A percentile compares a stretch with the other conserved stretches of the same genome.
These are phyloP conservation scores for Xylaria scruposa DNA, from an alignment of 495 filamentous ascomycete species.

Conservation along the genomic window DNA sequence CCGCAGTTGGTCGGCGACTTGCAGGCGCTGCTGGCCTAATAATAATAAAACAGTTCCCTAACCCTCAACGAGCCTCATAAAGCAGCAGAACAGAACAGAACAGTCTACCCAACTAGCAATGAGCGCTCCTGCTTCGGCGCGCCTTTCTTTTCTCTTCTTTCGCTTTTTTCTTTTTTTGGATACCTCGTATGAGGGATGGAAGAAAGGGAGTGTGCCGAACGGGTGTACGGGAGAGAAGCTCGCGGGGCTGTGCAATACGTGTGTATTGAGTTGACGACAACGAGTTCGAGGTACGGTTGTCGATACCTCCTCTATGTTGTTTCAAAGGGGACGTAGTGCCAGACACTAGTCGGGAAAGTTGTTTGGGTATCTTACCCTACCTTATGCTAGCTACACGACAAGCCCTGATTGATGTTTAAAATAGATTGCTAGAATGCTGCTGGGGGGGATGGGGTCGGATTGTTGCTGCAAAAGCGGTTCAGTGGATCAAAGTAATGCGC, in stretches of 20 bases:
- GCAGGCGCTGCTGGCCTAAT: not conserved
- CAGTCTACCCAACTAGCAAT: not conserved
- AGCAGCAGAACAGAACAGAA: not conserved
- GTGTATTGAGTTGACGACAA: conserved; percentile 8
- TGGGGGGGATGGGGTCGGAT: conserved; percentile 5
- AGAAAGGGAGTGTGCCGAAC: not conserved
- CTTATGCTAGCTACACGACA: not conserved
- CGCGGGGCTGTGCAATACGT: conserved; percentile 15
- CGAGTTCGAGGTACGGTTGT: not conserved
- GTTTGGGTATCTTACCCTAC: conserved; percentile 18
- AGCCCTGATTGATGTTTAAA: conserved; percentile 15
- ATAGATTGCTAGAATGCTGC: conserved; percentile 19
- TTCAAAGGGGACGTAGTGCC: conserved; percentile 1
- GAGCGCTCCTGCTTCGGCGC: not conserved
- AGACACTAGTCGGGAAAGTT: not conserved
- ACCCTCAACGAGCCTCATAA: not conserved
- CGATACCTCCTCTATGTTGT: not conserved
- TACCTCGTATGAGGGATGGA: not conserved
- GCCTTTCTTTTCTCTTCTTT: not conserved
- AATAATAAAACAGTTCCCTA: not conserved
- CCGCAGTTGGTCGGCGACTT: conserved; percentile 8
- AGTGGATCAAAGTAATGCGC: not conserved
- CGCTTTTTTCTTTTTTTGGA: conserved; percentile 7
- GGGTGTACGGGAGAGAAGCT: conserved; percentile 1
- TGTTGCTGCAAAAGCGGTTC: conserved; percentile 6